phyloP scores from a whole-genome alignment of 495 filamentous ascomycete species.

The Aspergillus sparsus region DNA sequence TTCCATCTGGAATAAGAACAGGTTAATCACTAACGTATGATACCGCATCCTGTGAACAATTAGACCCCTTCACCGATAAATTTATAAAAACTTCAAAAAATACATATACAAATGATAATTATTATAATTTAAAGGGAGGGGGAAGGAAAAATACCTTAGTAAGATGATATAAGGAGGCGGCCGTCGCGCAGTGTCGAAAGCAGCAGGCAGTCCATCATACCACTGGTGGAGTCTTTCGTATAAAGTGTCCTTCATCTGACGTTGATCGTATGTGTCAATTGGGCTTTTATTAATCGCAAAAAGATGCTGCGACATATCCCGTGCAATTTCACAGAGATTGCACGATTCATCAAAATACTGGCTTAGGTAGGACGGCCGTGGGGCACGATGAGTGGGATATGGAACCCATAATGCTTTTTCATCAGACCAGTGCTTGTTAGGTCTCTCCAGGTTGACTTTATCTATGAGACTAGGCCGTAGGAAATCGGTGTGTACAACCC shows the following conservation, averaged over 20 bases:
- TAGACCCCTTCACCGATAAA: too few species aligned
- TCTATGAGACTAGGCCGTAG: constrained; percentile 41
- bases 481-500: constrained; percentile 46
- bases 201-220: constrained; percentile 36
- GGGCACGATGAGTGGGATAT: constrained; percentile 41
- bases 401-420: constrained; percentile 36
- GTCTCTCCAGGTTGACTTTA: constrained; percentile 38
- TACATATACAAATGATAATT: neutral
- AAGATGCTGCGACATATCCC: constrained; percentile 44
- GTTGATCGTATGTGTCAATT: constrained; percentile 17
- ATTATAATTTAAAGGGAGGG: neutral
- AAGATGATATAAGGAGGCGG: constrained; percentile 44
- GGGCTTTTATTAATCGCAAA: constrained; percentile 28
- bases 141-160: constrained; percentile 30
- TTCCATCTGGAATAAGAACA: constrained; percentile 39
- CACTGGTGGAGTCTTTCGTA: constrained; percentile 38
- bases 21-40: constrained; percentile 40
- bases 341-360: constrained; percentile 45
- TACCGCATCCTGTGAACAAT: constrained; percentile 40
- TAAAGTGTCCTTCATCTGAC: constrained; percentile 33
- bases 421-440: constrained; percentile 18
- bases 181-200: constrained; percentile 27
- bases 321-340: constrained; percentile 42
- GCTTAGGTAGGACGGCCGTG: constrained; percentile 35
- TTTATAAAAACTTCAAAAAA: neutral